These are phyloP conservation scores for Nepenthes gracilis DNA, from an alignment of 148 eudicot species.

Conservation along the genomic window DNA sequence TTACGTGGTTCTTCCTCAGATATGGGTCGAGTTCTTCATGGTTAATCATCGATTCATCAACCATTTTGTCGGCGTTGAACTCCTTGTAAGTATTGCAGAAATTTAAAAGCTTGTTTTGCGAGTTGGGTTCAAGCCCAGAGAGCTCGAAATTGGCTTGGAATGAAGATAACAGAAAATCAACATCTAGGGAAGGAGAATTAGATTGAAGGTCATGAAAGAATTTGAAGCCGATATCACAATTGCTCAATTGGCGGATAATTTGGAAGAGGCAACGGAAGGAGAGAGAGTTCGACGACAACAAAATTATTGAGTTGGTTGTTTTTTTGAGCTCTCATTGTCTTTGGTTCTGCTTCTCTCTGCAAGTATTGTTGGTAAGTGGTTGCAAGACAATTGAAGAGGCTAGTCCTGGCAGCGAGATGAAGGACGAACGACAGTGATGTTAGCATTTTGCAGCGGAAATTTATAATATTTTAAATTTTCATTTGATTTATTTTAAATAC, in stretches of 20 bases:
- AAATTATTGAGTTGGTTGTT: conserved; percentile 9
- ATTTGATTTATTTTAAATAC: too few species aligned
- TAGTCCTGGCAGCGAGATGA: too few species aligned
- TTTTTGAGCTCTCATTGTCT: conserved; percentile 25
- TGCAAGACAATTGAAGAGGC: too few species aligned
- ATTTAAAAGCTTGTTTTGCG: conserved; percentile 18
- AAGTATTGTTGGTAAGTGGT: too few species aligned
- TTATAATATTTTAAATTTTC: too few species aligned
- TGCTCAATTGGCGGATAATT: conserved; percentile 34
- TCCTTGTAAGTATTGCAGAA: conserved; percentile 16
- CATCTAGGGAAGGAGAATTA: conserved; percentile 12
- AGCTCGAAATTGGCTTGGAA: conserved; percentile 48
- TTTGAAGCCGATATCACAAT: conserved; percentile 27
- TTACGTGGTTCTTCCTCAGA: conserved; percentile 8
- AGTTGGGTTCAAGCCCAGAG: conserved; percentile 22
- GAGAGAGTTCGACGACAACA: conserved; percentile 12
- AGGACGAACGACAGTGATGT: too few species aligned
- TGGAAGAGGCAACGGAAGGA: conserved; percentile 22
- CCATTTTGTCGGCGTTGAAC: conserved; percentile 15
- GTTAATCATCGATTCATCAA: conserved; percentile 22
- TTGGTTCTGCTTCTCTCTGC: conserved; percentile 6
- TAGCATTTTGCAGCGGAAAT: too few species aligned
- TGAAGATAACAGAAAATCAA: conserved; percentile 16
- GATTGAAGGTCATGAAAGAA: conserved; percentile 33
- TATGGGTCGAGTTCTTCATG: conserved; percentile 24